phyloP scores from a whole-genome alignment of 768 basidiomycete species.

The Suillus lakei region DNA sequence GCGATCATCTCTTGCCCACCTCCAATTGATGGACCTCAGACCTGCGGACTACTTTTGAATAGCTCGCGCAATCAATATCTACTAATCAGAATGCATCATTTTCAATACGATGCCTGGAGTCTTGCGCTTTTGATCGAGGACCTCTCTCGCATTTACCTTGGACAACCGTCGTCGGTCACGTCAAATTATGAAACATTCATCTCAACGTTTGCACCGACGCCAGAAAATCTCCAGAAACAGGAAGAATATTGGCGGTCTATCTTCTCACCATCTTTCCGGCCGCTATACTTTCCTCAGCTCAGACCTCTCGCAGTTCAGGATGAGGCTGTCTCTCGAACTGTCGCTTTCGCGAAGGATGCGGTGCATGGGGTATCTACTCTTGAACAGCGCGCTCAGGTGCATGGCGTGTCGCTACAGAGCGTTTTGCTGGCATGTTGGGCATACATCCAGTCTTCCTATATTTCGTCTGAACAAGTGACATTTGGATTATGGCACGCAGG shows the following conservation, averaged over 20 bases:
- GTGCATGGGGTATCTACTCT: constrained; percentile 47
- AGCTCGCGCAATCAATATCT: constrained; percentile 22
- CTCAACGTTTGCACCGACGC: constrained; percentile 24
- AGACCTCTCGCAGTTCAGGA: constrained; percentile 2
- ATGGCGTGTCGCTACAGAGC: constrained; percentile 42
- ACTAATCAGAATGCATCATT: constrained; percentile 48
- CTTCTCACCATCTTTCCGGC: constrained; percentile 34
- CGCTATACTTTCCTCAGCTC: constrained; percentile 32
- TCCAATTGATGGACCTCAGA: constrained; percentile 23
- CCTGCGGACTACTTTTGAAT: constrained; percentile 25
- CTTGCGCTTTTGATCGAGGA: constrained; percentile 45
- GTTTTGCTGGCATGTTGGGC: constrained; percentile 51
- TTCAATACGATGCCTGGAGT: constrained; percentile 57
- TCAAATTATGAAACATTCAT: constrained; percentile 36
- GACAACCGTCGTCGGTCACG: constrained; percentile 23
- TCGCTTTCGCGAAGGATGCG: constrained; percentile 42
- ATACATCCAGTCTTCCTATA: constrained; percentile 38
- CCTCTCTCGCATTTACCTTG: constrained; percentile 41
- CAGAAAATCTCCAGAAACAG: constrained; percentile 25
- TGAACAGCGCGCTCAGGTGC: constrained; percentile 47
- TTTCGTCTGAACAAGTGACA: constrained; percentile 32
- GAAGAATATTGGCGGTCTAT: constrained; percentile 41
- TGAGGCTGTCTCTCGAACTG: constrained; percentile 6
- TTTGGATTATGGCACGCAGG: constrained; percentile 56
- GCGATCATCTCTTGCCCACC: constrained; percentile 26